Evolutionary conservation across 345 rosid genomes (phyloP).

Genomic region (Salix koriyanagi): DNA sequence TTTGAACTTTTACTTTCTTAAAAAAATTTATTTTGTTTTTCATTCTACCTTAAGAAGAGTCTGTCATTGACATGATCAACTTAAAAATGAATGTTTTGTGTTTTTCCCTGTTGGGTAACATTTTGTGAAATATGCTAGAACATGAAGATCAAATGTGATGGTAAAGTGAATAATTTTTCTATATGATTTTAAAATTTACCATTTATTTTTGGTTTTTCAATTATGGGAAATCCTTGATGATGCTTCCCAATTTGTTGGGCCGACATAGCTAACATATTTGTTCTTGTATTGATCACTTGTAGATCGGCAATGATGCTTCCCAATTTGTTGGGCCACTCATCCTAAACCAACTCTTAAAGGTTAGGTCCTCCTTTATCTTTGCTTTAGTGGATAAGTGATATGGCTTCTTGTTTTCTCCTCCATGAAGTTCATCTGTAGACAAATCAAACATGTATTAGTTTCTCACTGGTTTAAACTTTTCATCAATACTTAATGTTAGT

Average conservation of each 20-base stretch:
- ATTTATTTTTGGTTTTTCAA: too few relatives aligned
- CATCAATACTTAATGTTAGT: neutral
- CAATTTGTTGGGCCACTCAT: constrained; percentile 95
- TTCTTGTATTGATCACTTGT: constrained; percentile 6
- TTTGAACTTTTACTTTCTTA: neutral
- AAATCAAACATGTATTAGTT: neutral
- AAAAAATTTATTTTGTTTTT: neutral
- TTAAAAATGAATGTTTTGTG: neutral
- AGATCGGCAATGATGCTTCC: constrained; percentile 92
- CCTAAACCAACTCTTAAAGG: constrained; percentile 80
- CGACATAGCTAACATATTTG: constrained; percentile 5
- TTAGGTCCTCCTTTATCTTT: constrained; percentile 26
- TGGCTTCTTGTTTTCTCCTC: constrained; percentile 1
- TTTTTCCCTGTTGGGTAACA: neutral
- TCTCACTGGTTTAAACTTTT: neutral
- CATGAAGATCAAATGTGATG: neutral
- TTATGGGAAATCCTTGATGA: too few relatives aligned
- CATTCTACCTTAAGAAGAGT: neutral
- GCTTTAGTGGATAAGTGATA: constrained; percentile 6
- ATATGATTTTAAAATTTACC: too few relatives aligned
- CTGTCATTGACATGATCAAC: neutral
- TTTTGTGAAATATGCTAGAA: neutral
- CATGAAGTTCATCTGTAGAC: neutral
- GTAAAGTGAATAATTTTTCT: too few relatives aligned
- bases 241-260: too few relatives aligned